Conservation (phyloP, 129 eudicot species). For the Pittosporum tobira region DNA sequence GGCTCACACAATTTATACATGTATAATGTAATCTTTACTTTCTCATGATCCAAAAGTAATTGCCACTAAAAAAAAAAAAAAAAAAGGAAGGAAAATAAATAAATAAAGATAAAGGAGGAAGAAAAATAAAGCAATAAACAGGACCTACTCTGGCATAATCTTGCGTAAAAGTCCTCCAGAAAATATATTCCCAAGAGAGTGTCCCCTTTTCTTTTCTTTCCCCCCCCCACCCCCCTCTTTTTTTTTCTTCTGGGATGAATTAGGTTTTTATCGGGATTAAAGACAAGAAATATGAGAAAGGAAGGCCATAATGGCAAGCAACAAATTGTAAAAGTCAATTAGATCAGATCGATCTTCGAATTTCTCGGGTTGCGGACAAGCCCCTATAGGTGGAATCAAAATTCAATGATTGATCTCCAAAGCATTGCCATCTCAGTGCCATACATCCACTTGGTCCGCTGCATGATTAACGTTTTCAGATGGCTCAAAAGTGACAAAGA, state of each 20-base stretch:
- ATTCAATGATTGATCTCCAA: constrained; percentile 45
- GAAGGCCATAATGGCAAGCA: constrained; percentile 18
- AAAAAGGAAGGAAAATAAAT: constrained; percentile 7
- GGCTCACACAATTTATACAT: not conserved
- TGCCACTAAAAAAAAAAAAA: constrained; percentile 6
- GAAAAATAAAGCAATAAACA: constrained; percentile 12
- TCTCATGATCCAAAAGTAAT: constrained; percentile 22
- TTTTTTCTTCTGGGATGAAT: constrained; percentile 15
- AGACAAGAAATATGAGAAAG: constrained; percentile 5
- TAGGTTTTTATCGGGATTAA: not conserved
- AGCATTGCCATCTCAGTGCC: constrained; percentile 40
- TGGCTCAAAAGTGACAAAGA: constrained; percentile 18
- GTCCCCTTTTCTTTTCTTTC: constrained; percentile 17
- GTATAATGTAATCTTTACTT: constrained; percentile 9
- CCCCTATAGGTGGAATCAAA: constrained; percentile 24
- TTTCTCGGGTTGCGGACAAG: constrained; percentile 35
- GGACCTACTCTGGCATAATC: constrained; percentile 14
- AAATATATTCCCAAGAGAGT: constrained; percentile 16
- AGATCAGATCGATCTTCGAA: constrained; percentile 29
- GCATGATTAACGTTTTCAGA: constrained; percentile 3
- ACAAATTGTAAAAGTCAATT: constrained; percentile 34
- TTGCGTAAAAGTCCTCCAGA: constrained; percentile 10
- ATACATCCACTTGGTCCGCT: constrained; percentile 24
- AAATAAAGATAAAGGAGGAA: constrained; percentile 10
- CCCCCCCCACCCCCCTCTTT: not conserved